Evolutionary conservation across 192 early-diverging fungal species (phyloP), one percentile per base, ranked within the genome.

Genomic region (Lunasporangiospora selenospora): DNA sequence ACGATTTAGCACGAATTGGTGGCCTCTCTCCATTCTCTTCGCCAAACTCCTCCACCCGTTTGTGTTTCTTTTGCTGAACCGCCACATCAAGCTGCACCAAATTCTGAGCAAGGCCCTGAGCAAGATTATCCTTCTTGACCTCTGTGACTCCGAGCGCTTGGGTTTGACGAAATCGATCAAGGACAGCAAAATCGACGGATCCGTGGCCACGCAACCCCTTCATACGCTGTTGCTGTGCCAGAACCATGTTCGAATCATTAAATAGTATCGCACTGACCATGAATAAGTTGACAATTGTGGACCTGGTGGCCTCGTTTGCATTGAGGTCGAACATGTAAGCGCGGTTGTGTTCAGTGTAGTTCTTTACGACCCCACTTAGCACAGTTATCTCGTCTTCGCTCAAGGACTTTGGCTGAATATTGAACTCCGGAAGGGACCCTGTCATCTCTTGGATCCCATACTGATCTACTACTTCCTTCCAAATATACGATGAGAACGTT

Each of bases 31-130:
- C 57, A 6, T 27, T 41, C 33, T 48, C 57, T 2, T 48, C 33
- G 34, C 38, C 45, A 12, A 23, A 9, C 13, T 48, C 43, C 21
- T 59, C 57, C 1, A 48, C n/a, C 32, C 57, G 31, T 27, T 59
- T 59, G 4, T 45, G 30, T 59, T 59, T 59, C 31, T 48, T 48
- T 48, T 59, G 57, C 48, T 48, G 57, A 16, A 59, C 57, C 1
- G 57, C 57, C 23, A 59, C 57, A 26, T 59, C 57, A 34, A 59
- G 57, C 21, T 59, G 21, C 34, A 29, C 57, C 57, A 59, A 38
- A 48, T 59, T 59, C 27, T 59, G 43, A 37, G 57, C 41, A 6
- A 58, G 41, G 30, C 55, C 42, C 46, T 46, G 44, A 29, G 32
- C 51, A 39, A n/a, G 16, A 39, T 53, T 37, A 3, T 53, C 51